Base-by-base conservation (phyloP, 169 alveolate genomes). In the Plasmodium sp. region DNA sequence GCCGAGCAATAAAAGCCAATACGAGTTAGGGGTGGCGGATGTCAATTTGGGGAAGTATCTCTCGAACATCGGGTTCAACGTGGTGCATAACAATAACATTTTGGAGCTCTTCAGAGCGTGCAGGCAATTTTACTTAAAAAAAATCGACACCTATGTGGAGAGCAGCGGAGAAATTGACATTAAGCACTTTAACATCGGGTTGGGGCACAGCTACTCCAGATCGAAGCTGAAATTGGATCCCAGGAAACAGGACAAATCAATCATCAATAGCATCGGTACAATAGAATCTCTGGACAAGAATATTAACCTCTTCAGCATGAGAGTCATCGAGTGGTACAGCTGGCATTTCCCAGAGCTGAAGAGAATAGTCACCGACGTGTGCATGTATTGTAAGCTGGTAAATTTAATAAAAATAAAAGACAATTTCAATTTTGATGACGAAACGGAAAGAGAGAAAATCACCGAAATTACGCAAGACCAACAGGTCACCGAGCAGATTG, bases 281-380 rank as follows among this genome's bases (percentile, higher is more conserved):
- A 96, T 99, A 31, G 99, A 99, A 95, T 97, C 98, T 74, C 95
- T 99, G 74, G 99, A 99, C 86, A 98, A 99, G 96, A 99, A 99
- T 93, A 97, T 99, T 72, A 99, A 99, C 95, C 96, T 99, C 16
- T 99, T 98, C 93, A 97, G 99, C 84, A 99, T 99, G 99, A 97
- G 99, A 94, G 98, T 98, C 14, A 97, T 98, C 93, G 99, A 99
- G 93, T 99, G 99, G 99, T 99, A 98, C 95, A 99, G 99, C 48
- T 99, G 99, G 99, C 99, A 99, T 96, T 99, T 99, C 98, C 99
- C 99, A 10, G 99, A 99, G 96, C 98, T 99, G 62, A 96, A 97
- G 22, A 99, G 98, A 95, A 99, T 99, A 74, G 99, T 99, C 77
- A 97, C 98, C 0, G 99, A 99, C 96, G 99, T 98, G 95, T 94